These are phyloP conservation scores for Colletotrichum lini DNA, from an alignment of 2,329 filamentous ascomycete species.

Conservation along the genomic window DNA sequence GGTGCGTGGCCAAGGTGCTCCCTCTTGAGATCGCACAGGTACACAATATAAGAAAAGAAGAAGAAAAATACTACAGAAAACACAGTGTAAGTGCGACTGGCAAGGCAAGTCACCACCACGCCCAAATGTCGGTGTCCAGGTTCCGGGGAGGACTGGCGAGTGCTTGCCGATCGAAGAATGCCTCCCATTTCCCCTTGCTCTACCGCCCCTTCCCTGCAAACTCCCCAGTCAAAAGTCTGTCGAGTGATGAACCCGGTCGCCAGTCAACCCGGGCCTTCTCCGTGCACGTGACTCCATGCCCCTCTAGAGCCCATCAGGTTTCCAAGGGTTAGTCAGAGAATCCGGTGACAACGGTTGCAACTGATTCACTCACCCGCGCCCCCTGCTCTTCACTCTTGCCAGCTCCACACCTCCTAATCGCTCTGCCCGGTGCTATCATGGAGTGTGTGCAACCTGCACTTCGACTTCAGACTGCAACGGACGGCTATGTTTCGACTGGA, in stretches of 20 bases:
- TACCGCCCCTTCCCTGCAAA: slow-evolving; percentile 27
- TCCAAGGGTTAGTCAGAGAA: slow-evolving; percentile 19
- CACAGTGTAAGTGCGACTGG: no score
- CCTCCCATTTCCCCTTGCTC: slow-evolving; percentile 17
- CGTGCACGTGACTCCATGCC: slow-evolving; percentile 26
- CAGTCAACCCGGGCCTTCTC: slow-evolving; percentile 21
- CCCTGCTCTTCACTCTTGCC: neutral
- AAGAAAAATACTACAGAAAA: no score
- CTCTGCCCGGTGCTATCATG: slow-evolving; percentile 13
- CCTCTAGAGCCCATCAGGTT: neutral
- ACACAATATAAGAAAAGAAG: neutral
- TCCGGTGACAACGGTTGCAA: slow-evolving; percentile 25
- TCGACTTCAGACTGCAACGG: slow-evolving; percentile 27
- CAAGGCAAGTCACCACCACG: neutral
- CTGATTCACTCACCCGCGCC: slow-evolving; percentile 30
- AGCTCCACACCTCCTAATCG: slow-evolving; percentile 21
- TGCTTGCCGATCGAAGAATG: slow-evolving; percentile 27
- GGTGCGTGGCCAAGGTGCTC: no score
- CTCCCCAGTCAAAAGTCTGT: slow-evolving; percentile 16
- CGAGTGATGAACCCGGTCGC: slow-evolving; percentile 15
- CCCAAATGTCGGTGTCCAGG: slow-evolving; percentile 16
- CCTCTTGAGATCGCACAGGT: neutral
- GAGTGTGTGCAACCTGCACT: neutral
- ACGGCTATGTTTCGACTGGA: slow-evolving; percentile 26
- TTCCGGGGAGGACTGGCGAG: slow-evolving; percentile 24